Evolutionary conservation across 352 stramenopile genomes (phyloP), one percentile per base, ranked within the genome.

Genomic region (Phytophthora hybrid): DNA sequence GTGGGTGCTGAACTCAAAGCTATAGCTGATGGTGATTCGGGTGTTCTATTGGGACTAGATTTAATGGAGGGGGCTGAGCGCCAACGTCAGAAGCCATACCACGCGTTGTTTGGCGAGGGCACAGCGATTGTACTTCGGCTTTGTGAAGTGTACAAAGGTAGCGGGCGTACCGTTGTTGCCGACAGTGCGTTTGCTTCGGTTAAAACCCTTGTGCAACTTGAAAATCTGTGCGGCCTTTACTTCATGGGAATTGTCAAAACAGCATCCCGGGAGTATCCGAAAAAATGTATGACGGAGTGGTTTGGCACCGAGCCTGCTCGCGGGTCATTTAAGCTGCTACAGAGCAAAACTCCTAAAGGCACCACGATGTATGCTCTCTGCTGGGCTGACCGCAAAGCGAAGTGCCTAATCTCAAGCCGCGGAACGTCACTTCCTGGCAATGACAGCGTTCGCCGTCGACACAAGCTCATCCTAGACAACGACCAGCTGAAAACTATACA

Each of bases 11-110:
- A 63, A 11, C 19, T 57, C 9, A 63, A 69, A 31, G 44, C 52
- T n/a, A 55, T 58, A 19, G 53, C 23, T 3, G 53, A 58, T 69
- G 63, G 63, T 14, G 63, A 63, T 21, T 31, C 52, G 18, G 63
- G 63, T 14, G 11, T 63, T 3, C 7, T 63, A 3, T 31, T 63
- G 13, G 37, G 53, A 4, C 16, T 69, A 18, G 53, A 52, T 10
- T 23, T 63, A 1, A 26, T 63, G 3, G 53, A 69, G 34, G 63
- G 53, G 3, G 8, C 29, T 4, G 1, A 49, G 14, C 52, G 53
- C 5, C 63, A 63, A 26, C n/a, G 23, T 1, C 53, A 57, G 44
- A 56, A 63, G 7, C 3, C 26, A 18, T 58, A 58, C 14, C 10
- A 61, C 13, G 29, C 37, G 9, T 5, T 31, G 4, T 69, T 49